These are phyloP conservation scores for Leccinum variabile DNA, from an alignment of 1,284 basidiomycete species.

Conservation along the genomic window DNA sequence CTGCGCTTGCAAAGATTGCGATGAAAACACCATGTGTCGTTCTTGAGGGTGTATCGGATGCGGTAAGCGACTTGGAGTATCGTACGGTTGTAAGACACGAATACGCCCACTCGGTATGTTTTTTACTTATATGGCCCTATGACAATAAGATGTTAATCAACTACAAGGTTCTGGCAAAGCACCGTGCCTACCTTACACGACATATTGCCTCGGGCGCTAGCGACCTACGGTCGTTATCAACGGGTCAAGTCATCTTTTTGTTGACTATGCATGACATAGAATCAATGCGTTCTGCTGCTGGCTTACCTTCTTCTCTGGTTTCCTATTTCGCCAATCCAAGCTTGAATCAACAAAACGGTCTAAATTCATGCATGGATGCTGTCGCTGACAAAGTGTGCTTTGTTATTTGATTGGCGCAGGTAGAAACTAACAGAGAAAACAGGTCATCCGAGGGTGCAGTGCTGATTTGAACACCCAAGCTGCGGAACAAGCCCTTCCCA, in stretches of 20 bases:
- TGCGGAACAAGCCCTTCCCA: constrained; percentile 77
- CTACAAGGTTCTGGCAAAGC: constrained; percentile 63
- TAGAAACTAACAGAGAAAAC: constrained; percentile 14
- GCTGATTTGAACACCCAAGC: constrained; percentile 71
- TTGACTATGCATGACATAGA: constrained; percentile 90
- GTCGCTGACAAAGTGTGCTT: constrained; percentile 78
- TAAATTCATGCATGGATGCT: constrained; percentile 79
- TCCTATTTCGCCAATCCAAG: constrained; percentile 90
- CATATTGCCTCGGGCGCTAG: constrained; percentile 70
- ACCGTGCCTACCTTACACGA: constrained; percentile 62
- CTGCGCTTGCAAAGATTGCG: constrained; percentile 81
- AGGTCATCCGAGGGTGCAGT: constrained; percentile 77
- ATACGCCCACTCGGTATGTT: constrained; percentile 69
- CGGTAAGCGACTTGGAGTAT: constrained; percentile 89
- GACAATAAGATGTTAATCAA: constrained; percentile 5
- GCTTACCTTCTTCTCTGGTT: constrained; percentile 80
- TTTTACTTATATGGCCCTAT: background rate
- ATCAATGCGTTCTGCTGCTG: constrained; percentile 79
- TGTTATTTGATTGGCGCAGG: constrained; percentile 2
- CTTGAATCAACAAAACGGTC: constrained; percentile 68
- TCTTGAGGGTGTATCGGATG: constrained; percentile 81
- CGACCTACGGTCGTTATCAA: constrained; percentile 76
- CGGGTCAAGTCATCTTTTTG: constrained; percentile 87
- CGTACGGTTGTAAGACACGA: constrained; percentile 91
- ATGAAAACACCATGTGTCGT: constrained; percentile 87